These are phyloP conservation scores for Vickermania ingenoplastis DNA, from an alignment of 208 protist species.

Conservation along the genomic window DNA sequence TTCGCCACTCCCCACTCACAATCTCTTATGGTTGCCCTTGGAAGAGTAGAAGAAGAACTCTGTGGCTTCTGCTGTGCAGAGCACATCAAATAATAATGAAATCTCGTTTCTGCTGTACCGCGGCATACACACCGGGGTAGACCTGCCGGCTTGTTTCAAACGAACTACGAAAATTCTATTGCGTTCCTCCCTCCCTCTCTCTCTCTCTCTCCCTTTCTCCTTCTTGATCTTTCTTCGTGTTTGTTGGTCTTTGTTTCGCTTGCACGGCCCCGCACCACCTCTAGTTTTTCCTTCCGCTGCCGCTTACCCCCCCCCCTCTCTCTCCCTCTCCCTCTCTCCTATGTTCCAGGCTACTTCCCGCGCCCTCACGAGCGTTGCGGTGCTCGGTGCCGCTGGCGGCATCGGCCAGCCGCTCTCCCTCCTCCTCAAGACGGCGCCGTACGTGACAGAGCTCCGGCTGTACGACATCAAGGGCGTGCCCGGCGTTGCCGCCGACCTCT, in stretches of 20 bases:
- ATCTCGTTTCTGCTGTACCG: too few species aligned
- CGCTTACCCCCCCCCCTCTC: neutral
- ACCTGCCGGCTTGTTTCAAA: too few species aligned
- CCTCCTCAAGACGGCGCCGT: conserved; percentile 80
- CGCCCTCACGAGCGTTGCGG: conserved; percentile 46
- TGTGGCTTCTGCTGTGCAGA: too few species aligned
- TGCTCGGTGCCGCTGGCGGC: conserved; percentile 92
- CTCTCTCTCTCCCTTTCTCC: neutral
- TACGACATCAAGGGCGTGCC: conserved; percentile 85
- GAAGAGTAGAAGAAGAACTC: too few species aligned
- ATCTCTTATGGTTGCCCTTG: too few species aligned
- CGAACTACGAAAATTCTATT: too few species aligned
- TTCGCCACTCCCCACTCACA: too few species aligned
- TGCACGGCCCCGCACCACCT: too few species aligned
- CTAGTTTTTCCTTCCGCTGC: neutral
- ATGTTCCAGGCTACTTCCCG: conserved; percentile 1
- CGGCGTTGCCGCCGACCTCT: conserved; percentile 86
- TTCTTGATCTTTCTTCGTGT: neutral
- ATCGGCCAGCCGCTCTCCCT: conserved; percentile 95
- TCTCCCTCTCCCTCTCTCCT: neutral
- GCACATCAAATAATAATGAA: too few species aligned
- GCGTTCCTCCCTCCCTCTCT: neutral
- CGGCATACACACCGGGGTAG: too few species aligned
- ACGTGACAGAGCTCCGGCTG: conserved; percentile 72
- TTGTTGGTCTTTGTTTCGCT: neutral